A percentile compares a stretch with the other conserved stretches of the same genome.
phyloP scores from a whole-genome alignment of 768 basidiomycete genomes.

The Mycena filopes region DNA sequence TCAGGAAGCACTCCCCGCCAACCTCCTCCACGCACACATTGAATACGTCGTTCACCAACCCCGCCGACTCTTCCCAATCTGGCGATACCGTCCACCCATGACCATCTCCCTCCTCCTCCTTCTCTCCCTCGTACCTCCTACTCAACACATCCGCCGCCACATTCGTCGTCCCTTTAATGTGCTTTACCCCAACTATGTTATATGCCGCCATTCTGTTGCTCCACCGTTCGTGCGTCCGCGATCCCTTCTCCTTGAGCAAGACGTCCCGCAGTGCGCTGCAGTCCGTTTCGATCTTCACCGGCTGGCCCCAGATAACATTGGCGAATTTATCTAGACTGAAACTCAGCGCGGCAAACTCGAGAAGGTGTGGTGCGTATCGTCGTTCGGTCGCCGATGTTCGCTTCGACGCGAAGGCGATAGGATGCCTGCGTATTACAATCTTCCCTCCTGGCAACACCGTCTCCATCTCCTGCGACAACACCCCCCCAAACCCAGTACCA shows the following conservation, averaged over 20 bases:
- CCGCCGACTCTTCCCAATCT: conserved; percentile 35
- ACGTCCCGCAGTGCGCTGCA: conserved; percentile 37
- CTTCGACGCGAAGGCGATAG: conserved; percentile 47
- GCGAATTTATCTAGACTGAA: conserved; percentile 32
- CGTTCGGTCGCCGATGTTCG: conserved; percentile 43
- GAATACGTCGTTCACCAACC: conserved; percentile 28
- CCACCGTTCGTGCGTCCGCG: conserved; percentile 39
- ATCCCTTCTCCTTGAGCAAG: conserved; percentile 32
- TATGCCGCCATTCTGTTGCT: conserved; percentile 36
- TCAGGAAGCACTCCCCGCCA: background rate
- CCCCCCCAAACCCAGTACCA: conserved; percentile 39
- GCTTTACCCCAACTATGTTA: conserved; percentile 34
- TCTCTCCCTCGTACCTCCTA: conserved; percentile 15
- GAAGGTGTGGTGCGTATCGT: conserved; percentile 43
- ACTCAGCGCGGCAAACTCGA: conserved; percentile 42
- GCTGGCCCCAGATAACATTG: conserved; percentile 38
- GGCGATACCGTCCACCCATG: conserved; percentile 35
- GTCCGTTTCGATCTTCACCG: conserved; percentile 30
- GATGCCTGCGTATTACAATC: conserved; percentile 33
- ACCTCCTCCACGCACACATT: background rate
- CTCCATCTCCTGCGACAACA: conserved; percentile 37
- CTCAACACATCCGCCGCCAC: conserved; percentile 38
- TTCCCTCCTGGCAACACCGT: conserved; percentile 26
- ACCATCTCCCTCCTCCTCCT: conserved; percentile 8
- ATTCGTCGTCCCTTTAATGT: conserved; percentile 36